Percentiles rank a stretch among this genome's conserved stretches.
These are phyloP conservation scores for Yamadazyma dushanensis DNA, from an alignment of 1,139 yeast species.

Conservation along the genomic window DNA sequence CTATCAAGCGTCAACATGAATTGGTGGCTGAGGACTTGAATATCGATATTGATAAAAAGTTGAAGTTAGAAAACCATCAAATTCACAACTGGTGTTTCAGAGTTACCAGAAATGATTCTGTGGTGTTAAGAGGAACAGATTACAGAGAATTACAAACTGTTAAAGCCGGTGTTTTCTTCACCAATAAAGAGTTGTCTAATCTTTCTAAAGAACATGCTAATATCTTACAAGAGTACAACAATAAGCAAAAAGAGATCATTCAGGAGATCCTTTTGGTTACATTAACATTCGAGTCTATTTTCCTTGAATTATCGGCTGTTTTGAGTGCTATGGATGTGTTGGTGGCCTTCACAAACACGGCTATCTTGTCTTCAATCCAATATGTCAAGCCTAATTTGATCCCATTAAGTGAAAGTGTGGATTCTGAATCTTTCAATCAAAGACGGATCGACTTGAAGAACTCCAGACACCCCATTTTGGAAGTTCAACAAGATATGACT, in stretches of 20 bases:
- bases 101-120: conserved; percentile 85
- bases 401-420: conserved; percentile 37
- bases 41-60: conserved; percentile 81
- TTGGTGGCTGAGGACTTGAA: conserved; percentile 72
- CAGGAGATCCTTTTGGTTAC: conserved; percentile 80
- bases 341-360: conserved; percentile 80
- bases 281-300: conserved; percentile 74
- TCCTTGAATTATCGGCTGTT: conserved; percentile 62
- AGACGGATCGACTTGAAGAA: conserved; percentile 61
- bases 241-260: conserved; percentile 74
- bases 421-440: conserved; percentile 27
- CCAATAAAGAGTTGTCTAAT: conserved; percentile 63
- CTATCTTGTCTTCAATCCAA: conserved; percentile 80
- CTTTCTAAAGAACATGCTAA: conserved; percentile 60
- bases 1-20: conserved; percentile 61
- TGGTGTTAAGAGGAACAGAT: conserved; percentile 65
- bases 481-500: conserved; percentile 82
- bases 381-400: conserved; percentile 70
- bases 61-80: conserved; percentile 84
- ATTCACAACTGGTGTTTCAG: conserved; percentile 94
- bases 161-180: conserved; percentile 91
- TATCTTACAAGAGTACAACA: conserved; percentile 65
- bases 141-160: conserved; percentile 85
- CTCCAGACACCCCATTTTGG: conserved; percentile 93
- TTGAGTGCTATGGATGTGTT: conserved; percentile 82